Evolutionary conservation across 2,329 filamentous ascomycete species (phyloP).

Genomic region (Escovopsis weberi): DNA sequence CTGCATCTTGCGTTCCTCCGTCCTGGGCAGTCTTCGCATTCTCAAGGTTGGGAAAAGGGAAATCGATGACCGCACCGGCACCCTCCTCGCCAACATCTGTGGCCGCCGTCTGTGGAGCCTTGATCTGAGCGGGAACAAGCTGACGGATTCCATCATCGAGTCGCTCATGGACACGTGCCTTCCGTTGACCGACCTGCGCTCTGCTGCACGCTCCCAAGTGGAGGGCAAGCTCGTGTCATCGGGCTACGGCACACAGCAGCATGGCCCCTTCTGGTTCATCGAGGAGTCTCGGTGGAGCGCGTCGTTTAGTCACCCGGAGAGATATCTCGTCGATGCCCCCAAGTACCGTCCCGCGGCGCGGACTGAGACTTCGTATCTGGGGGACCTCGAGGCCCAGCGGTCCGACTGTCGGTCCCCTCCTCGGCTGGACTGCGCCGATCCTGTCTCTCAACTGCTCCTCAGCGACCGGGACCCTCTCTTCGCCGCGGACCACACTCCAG

Average conservation of each 20-base stretch:
- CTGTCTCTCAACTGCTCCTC: constrained; percentile 9
- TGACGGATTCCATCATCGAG: constrained; percentile 31
- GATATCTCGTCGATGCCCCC: constrained; percentile 35
- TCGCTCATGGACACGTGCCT: constrained; percentile 18
- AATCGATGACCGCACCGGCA: constrained; percentile 25
- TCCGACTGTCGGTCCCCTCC: constrained; percentile 13
- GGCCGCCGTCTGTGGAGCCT: constrained; percentile 38
- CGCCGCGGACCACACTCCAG: constrained; percentile 8
- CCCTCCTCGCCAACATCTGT: constrained; percentile 19
- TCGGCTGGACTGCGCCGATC: constrained; percentile 16
- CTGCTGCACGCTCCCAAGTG: constrained; percentile 23
- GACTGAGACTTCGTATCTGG: constrained; percentile 8
- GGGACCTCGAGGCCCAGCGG: constrained; percentile 16
- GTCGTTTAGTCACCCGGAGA: constrained; percentile 29
- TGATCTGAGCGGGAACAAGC: constrained; percentile 36
- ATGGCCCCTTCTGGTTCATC: constrained; percentile 30
- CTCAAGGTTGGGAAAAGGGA: constrained; percentile 35
- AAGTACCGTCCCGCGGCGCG: constrained; percentile 9
- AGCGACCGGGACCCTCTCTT: constrained; percentile 10
- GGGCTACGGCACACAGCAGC: constrained; percentile 15
- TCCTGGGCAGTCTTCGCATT: constrained; percentile 33
- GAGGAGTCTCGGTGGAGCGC: constrained; percentile 32
- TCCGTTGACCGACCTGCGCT: constrained; percentile 17
- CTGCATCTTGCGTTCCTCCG: constrained; percentile 17
- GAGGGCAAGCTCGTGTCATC: constrained; percentile 30